Percentiles rank a stretch among this genome's conserved stretches.
Conservation (phyloP, 495 filamentous ascomycete genomes). For the Penicillium riverlandense region DNA sequence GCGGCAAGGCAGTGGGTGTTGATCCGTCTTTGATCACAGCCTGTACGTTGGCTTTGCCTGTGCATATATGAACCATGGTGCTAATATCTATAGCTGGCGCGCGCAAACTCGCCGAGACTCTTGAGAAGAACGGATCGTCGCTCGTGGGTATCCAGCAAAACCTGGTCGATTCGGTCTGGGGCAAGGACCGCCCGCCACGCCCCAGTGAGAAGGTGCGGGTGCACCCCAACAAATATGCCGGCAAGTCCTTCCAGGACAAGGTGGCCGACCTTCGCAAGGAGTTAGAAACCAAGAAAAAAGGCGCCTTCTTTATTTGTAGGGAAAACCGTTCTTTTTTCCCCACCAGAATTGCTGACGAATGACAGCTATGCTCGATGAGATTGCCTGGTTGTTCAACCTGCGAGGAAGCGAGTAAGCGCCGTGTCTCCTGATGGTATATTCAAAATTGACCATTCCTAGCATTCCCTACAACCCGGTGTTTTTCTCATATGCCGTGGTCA, state of each 20-base stretch:
- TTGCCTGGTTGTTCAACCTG: conserved; percentile 97
- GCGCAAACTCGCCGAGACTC: conserved; percentile 76
- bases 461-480: conserved; percentile 99
- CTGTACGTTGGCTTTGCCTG: conserved; percentile 30
- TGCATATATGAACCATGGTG: neutral
- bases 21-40: conserved; percentile 86
- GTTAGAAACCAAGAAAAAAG: conserved; percentile 81
- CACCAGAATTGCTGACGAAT: conserved; percentile 10
- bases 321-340: neutral
- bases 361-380: conserved; percentile 83
- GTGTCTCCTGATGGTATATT: neutral
- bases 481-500: conserved; percentile 92
- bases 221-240: conserved; percentile 65
- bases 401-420: conserved; percentile 75
- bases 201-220: conserved; percentile 71
- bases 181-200: conserved; percentile 57
- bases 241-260: conserved; percentile 79
- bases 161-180: conserved; percentile 86
- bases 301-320: conserved; percentile 79
- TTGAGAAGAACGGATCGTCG: conserved; percentile 75
- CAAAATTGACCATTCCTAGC: conserved; percentile 27
- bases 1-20: conserved; percentile 81
- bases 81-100: conserved; percentile 50
- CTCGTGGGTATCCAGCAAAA: conserved; percentile 70
- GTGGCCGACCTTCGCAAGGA: conserved; percentile 83